Evolutionary conservation across 2,329 filamentous ascomycete species (phyloP).

Genomic region (Xylariaceae sp.): DNA sequence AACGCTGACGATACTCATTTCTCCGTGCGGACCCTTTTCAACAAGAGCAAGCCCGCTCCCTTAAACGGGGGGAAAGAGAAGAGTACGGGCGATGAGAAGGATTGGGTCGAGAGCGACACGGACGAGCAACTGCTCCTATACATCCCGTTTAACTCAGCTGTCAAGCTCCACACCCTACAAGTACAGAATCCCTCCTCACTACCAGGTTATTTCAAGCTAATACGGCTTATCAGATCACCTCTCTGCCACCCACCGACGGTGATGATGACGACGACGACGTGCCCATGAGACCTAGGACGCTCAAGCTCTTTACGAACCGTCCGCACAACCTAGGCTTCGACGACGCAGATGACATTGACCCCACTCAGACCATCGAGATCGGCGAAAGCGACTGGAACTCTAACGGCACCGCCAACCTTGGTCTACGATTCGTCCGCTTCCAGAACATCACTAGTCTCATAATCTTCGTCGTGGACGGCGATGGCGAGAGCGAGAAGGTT

Average conservation of each 20-base stretch:
- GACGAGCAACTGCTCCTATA: slow-evolving; percentile 96
- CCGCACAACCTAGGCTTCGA: slow-evolving; percentile 92
- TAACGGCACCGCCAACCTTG: slow-evolving; percentile 71
- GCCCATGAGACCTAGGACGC: slow-evolving; percentile 77
- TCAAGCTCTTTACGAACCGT: slow-evolving; percentile 87
- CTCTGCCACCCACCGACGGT: slow-evolving; percentile 59
- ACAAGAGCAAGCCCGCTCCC: slow-evolving; percentile 59
- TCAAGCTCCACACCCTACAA: slow-evolving; percentile 86
- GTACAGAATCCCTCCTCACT: slow-evolving; percentile 41
- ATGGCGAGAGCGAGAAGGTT: slow-evolving; percentile 81
- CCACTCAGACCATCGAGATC: slow-evolving; percentile 80
- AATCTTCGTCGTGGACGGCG: slow-evolving; percentile 85
- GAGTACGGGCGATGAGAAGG: slow-evolving; percentile 80
- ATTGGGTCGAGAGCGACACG: slow-evolving; percentile 96
- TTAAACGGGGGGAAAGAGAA: slow-evolving; percentile 91
- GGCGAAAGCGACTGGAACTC: slow-evolving; percentile 78
- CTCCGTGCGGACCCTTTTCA: slow-evolving; percentile 73
- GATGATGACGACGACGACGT: slow-evolving; percentile 67
- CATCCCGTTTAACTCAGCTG: slow-evolving; percentile 81
- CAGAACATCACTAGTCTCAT: slow-evolving; percentile 88
- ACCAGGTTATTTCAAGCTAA: slow-evolving; percentile 15
- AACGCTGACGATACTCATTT: slow-evolving; percentile 83
- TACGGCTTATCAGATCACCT: slow-evolving; percentile 70
- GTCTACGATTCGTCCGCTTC: slow-evolving; percentile 93
- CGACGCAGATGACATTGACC: slow-evolving; percentile 83